Evolutionary conservation across 768 basidiomycete genomes (phyloP).

Genomic region (Russula dissimulans): DNA sequence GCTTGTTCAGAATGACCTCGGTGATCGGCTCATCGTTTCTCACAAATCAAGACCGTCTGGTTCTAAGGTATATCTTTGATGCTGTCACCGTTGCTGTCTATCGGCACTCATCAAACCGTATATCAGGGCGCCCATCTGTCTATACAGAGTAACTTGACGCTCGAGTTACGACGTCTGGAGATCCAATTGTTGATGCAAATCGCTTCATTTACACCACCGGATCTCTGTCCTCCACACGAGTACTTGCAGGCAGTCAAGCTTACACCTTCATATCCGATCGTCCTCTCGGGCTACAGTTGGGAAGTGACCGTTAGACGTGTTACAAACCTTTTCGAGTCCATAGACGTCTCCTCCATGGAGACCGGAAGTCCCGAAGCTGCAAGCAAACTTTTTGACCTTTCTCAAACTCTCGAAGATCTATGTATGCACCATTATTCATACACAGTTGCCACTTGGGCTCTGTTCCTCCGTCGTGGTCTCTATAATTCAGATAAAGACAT

Average conservation of each 20-base stretch:
- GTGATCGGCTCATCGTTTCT: background rate
- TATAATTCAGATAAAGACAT: conserved; percentile 8
- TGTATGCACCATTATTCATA: conserved; percentile 9
- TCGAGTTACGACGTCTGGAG: conserved; percentile 13
- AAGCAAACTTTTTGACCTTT: conserved; percentile 6
- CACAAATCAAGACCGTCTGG: background rate
- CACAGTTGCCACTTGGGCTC: conserved; percentile 6
- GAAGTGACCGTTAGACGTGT: conserved; percentile 1
- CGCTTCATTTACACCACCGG: conserved; percentile 2
- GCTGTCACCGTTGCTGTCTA: background rate
- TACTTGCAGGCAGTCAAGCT: conserved; percentile 1
- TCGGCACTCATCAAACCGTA: background rate
- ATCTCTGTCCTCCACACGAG: conserved; percentile 10
- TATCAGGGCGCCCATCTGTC: background rate
- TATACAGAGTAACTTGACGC: background rate
- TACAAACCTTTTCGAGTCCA: conserved; percentile 4
- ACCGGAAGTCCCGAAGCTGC: conserved; percentile 2
- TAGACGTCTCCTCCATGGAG: background rate
- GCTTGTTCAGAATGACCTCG: background rate
- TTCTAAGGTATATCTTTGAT: background rate
- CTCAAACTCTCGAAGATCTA: conserved; percentile 10
- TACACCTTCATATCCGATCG: conserved; percentile 8
- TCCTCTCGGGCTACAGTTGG: conserved; percentile 8
- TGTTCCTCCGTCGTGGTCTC: conserved; percentile 3
- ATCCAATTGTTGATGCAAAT: conserved; percentile 4